Percentiles rank a stretch among this genome's conserved stretches.
Conservation (phyloP, 768 basidiomycete genomes). For the Hypholoma fasciculare region DNA sequence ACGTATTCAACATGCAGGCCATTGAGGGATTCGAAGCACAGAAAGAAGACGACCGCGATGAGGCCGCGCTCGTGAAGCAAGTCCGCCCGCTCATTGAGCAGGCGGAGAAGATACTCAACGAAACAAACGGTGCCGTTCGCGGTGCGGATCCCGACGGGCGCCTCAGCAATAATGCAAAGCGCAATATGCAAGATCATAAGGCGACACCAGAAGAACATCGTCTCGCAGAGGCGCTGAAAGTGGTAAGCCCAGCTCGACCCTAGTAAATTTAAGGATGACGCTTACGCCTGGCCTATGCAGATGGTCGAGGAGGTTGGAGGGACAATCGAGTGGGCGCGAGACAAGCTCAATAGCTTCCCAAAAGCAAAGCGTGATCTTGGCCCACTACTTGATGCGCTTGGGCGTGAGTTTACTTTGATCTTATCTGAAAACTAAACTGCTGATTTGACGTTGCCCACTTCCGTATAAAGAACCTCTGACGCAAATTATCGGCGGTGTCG, state of each 20-base stretch:
- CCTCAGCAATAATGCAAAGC: slow-evolving; percentile 31
- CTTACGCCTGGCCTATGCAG: slow-evolving; percentile 11
- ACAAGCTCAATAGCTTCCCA: slow-evolving; percentile 35
- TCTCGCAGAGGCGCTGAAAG: slow-evolving; percentile 37
- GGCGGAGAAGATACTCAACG: slow-evolving; percentile 36
- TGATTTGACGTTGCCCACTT: background rate
- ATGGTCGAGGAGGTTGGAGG: slow-evolving; percentile 36
- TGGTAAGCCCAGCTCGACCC: slow-evolving; percentile 18
- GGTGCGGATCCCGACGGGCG: slow-evolving; percentile 38
- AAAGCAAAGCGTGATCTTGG: slow-evolving; percentile 39
- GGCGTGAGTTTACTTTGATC: slow-evolving; percentile 24
- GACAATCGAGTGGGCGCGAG: slow-evolving; percentile 37
- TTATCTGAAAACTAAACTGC: background rate
- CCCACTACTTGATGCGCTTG: slow-evolving; percentile 35
- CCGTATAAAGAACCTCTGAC: slow-evolving; percentile 30
- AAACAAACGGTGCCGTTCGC: slow-evolving; percentile 34
- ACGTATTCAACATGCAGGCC: slow-evolving; percentile 18
- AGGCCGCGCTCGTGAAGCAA: slow-evolving; percentile 31
- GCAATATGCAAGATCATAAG: slow-evolving; percentile 33
- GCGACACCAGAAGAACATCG: slow-evolving; percentile 38
- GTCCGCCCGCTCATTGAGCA: slow-evolving; percentile 37
- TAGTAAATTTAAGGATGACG: background rate
- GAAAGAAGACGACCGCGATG: slow-evolving; percentile 36
- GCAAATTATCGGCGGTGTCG: slow-evolving; percentile 39
- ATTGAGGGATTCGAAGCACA: slow-evolving; percentile 33